Conservation (phyloP, 805 yeast species). For the Candida broadrunensis region DNA sequence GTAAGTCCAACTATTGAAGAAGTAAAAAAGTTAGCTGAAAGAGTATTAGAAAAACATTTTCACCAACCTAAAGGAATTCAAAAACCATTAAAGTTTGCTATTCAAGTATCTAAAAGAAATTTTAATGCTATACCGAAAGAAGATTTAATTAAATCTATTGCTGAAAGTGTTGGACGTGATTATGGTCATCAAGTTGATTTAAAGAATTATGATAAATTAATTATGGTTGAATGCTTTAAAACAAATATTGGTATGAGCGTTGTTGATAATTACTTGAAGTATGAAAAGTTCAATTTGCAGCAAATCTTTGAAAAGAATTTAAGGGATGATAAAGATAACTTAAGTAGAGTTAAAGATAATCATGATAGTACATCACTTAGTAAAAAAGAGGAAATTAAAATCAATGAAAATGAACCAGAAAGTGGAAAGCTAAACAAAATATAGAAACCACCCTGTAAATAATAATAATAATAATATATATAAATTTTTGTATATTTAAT, state of each 20-base stretch:
- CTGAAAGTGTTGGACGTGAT: constrained; percentile 65
- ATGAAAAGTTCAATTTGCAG: constrained; percentile 74
- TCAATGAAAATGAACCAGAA: background rate
- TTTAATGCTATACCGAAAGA: constrained; percentile 70
- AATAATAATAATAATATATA: background rate
- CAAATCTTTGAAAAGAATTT: constrained; percentile 60
- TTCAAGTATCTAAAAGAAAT: constrained; percentile 75
- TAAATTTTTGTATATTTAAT: background rate
- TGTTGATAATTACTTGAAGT: constrained; percentile 59
- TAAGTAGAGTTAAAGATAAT: background rate
- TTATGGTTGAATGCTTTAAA: constrained; percentile 86
- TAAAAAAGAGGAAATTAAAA: background rate
- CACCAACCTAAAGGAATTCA: constrained; percentile 41
- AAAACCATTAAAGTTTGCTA: constrained; percentile 61
- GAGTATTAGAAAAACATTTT: constrained; percentile 67
- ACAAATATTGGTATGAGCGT: constrained; percentile 86
- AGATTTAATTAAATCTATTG: constrained; percentile 71
- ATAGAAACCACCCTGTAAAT: background rate
- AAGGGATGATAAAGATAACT: background rate
- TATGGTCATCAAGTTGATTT: constrained; percentile 77
- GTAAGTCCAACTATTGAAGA: constrained; percentile 72
- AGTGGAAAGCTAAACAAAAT: background rate
- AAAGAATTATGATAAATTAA: constrained; percentile 71
- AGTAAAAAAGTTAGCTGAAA: constrained; percentile 53
- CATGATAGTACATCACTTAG: background rate